Evolutionary conservation across 208 protist species (phyloP).

Genomic region (Leishmania tarentolae): DNA sequence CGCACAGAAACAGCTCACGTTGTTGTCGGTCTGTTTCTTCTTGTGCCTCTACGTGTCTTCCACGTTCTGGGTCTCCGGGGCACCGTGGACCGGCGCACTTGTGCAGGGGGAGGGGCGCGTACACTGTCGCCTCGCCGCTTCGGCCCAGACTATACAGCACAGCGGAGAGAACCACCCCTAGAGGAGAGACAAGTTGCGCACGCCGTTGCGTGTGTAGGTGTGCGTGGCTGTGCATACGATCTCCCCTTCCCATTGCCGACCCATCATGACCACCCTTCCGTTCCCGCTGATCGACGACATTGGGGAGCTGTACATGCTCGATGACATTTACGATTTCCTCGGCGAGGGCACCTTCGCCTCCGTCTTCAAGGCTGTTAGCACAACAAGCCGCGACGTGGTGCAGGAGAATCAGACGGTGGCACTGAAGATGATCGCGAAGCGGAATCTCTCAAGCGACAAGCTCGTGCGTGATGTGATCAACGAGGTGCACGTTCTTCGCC

Average conservation of each 20-base stretch:
- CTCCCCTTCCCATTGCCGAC: background rate
- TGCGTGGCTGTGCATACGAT: background rate
- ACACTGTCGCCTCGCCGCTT: background rate
- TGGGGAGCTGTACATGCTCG: slow-evolving; percentile 59
- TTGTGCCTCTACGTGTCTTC: background rate
- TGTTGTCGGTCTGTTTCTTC: background rate
- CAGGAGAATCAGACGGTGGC: slow-evolving; percentile 58
- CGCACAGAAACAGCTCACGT: background rate
- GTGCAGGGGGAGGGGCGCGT: background rate
- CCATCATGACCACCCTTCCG: slow-evolving; percentile 36
- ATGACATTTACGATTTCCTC: slow-evolving; percentile 87
- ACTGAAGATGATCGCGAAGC: slow-evolving; percentile 85
- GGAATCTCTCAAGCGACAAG: slow-evolving; percentile 68
- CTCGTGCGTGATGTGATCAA: slow-evolving; percentile 74
- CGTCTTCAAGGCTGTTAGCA: slow-evolving; percentile 74
- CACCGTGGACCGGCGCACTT: background rate
- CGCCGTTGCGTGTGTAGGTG: background rate
- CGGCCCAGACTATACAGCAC: background rate
- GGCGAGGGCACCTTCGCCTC: slow-evolving; percentile 82
- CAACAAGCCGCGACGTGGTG: slow-evolving; percentile 38
- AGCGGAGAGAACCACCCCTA: background rate
- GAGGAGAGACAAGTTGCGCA: background rate
- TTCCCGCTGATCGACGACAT: slow-evolving; percentile 66
- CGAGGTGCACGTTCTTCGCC: slow-evolving; percentile 76
- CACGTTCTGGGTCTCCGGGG: background rate